Evolutionary conservation across 805 yeast genomes (phyloP).

Genomic region (Kazachstania martiniae): DNA sequence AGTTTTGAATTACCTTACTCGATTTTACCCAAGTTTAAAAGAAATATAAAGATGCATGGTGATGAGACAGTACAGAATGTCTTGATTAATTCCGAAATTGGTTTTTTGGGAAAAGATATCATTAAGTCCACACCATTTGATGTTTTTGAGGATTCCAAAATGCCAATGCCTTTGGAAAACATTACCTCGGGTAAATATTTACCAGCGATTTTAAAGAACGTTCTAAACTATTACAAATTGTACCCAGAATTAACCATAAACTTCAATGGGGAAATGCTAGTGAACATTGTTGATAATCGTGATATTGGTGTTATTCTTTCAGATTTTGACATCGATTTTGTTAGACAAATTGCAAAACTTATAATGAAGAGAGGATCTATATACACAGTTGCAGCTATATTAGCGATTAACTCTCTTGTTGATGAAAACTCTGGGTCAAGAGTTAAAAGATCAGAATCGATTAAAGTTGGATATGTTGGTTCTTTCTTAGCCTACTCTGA

Average conservation of each 20-base stretch:
- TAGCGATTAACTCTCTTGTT: constrained; percentile 7
- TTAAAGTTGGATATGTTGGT: constrained; percentile 21
- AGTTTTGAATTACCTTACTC: constrained; percentile 28
- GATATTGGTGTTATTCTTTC: constrained; percentile 5
- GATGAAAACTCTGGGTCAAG: neutral
- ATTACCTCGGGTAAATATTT: constrained; percentile 22
- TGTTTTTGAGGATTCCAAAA: constrained; percentile 1
- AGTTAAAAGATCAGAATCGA: neutral
- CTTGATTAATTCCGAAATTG: constrained; percentile 21
- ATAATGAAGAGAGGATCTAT: constrained; percentile 18
- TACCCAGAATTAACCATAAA: constrained; percentile 1
- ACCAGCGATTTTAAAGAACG: constrained; percentile 13
- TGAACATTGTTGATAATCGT: constrained; percentile 3
- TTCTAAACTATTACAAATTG: constrained; percentile 9
- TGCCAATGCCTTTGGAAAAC: constrained; percentile 22
- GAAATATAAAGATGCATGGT: neutral
- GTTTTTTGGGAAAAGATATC: constrained; percentile 16
- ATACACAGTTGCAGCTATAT: constrained; percentile 14
- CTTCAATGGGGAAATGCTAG: neutral
- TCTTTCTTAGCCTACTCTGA: constrained; percentile 16
- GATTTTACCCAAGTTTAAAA: constrained; percentile 10
- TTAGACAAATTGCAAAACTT: constrained; percentile 7
- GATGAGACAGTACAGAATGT: constrained; percentile 2
- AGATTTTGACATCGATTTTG: constrained; percentile 3
- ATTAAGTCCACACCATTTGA: constrained; percentile 16